phyloP scores from a whole-genome alignment of 75 land plant species.

The Selaginella tamariscina region DNA sequence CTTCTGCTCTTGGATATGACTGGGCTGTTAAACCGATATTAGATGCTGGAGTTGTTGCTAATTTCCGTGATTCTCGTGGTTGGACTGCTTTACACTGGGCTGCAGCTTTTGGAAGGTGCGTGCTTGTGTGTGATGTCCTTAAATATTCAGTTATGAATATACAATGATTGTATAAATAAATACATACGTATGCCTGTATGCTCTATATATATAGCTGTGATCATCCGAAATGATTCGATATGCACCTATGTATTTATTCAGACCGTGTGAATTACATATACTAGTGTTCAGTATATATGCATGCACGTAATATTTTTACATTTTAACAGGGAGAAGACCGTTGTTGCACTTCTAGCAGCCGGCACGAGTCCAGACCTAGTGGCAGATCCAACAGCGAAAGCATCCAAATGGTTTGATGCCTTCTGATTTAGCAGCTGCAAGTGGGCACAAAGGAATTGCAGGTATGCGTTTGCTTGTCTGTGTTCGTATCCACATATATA shows the following conservation, averaged over 20 bases:
- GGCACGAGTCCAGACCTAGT: slow-evolving; percentile 62
- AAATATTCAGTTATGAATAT: too few relatives aligned
- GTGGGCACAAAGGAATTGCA: slow-evolving; percentile 77
- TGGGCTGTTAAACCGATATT: slow-evolving; percentile 1
- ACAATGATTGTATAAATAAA: too few relatives aligned
- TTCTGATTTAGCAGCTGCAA: slow-evolving; percentile 61
- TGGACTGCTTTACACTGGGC: slow-evolving; percentile 14
- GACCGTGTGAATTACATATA: not conserved
- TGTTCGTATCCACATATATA: too few relatives aligned
- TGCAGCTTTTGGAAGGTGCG: not conserved
- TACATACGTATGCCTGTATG: too few relatives aligned
- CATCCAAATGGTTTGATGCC: slow-evolving; percentile 60
- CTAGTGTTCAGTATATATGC: too few relatives aligned
- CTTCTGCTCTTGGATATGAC: not conserved
- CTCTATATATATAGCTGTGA: too few relatives aligned
- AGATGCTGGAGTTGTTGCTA: slow-evolving; percentile 2
- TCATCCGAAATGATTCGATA: too few relatives aligned
- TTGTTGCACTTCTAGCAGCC: slow-evolving; percentile 45
- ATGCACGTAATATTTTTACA: too few relatives aligned
- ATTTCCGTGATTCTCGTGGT: not conserved
- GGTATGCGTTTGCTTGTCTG: too few relatives aligned
- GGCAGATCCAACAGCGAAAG: slow-evolving; percentile 66
- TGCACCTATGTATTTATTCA: not conserved
- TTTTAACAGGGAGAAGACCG: slow-evolving; percentile 45
- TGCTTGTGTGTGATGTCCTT: too few relatives aligned